Conservation (phyloP, 164 flowering plant genomes). For the Warburgia ugandensis region DNA sequence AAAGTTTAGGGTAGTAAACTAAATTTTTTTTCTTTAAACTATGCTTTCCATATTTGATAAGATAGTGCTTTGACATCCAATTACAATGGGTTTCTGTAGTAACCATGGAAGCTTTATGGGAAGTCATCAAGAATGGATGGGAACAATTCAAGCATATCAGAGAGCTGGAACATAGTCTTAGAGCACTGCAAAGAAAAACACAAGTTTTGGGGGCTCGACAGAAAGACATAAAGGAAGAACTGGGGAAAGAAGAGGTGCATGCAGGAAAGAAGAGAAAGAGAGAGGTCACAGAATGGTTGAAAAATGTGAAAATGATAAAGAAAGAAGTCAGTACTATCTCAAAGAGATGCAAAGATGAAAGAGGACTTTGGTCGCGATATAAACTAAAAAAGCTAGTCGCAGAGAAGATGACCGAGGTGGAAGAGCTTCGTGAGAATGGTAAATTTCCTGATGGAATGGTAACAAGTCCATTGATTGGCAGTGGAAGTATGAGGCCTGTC, state of each 20-base stretch:
- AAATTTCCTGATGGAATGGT: slow-evolving; percentile 5
- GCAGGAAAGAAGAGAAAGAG: slow-evolving; percentile 1
- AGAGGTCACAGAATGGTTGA: slow-evolving; percentile 4
- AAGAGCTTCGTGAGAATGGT: not conserved
- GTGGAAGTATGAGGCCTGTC: not conserved
- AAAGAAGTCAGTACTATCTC: not conserved
- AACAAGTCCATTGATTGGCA: not conserved
- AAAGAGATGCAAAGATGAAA: not conserved
- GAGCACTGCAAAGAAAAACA: not conserved
- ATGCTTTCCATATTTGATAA: too few relatives aligned
- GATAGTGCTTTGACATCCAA: too few relatives aligned
- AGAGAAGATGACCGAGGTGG: not conserved
- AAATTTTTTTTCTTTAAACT: too few relatives aligned
- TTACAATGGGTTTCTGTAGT: too few relatives aligned
- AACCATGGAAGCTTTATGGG: too few relatives aligned
- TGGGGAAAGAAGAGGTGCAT: not conserved
- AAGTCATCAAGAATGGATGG: too few relatives aligned
- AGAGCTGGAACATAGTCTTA: too few relatives aligned
- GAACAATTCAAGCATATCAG: too few relatives aligned
- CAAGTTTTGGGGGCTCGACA: slow-evolving; percentile 5
- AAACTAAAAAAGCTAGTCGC: not conserved
- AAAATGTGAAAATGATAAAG: not conserved
- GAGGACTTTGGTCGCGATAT: not conserved
- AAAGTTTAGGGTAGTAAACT: too few relatives aligned
- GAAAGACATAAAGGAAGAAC: slow-evolving; percentile 3